A percentile compares a stretch with the other conserved stretches of the same genome.
Evolutionary conservation across 345 rosid genomes (phyloP).

Genomic region (Eutrema yunnanense): DNA sequence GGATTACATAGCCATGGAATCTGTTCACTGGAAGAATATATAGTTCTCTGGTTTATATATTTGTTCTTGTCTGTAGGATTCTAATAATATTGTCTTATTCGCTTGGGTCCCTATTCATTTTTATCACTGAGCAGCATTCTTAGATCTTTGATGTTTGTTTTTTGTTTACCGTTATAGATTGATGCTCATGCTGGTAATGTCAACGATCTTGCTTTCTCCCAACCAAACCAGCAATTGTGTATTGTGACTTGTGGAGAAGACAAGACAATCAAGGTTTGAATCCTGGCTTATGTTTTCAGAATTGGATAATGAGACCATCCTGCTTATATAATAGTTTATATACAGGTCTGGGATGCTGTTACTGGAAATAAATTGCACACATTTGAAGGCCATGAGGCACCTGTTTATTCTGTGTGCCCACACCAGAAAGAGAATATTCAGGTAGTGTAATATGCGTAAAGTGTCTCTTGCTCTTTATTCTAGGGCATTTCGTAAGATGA

Average conservation of each 20-base stretch:
- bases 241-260: conserved; percentile 68
- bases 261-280: conserved; percentile 56
- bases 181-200: conserved; percentile 69
- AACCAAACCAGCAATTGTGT: conserved; percentile 54
- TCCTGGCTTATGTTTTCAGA: neutral
- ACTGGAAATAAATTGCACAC: conserved; percentile 43
- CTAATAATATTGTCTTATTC: neutral
- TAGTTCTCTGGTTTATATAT: neutral
- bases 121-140: conserved; percentile 1
- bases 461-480: neutral
- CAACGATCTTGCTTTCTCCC: conserved; percentile 67
- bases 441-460: conserved; percentile 27
- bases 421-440: conserved; percentile 62
- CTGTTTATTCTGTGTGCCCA: conserved; percentile 68
- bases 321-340: neutral
- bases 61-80: neutral
- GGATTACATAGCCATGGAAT: neutral
- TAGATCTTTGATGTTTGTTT: conserved; percentile 1
- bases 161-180: conserved; percentile 33
- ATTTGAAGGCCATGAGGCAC: conserved; percentile 76
- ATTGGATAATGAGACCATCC: neutral
- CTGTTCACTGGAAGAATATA: neutral
- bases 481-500: neutral
- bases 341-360: conserved; percentile 68
- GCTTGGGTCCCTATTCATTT: neutral